Percentiles rank a stretch among this genome's conserved stretches.
Evolutionary conservation across 2,329 filamentous ascomycete genomes (phyloP).

Genomic region (Aspergillus chevalieri): DNA sequence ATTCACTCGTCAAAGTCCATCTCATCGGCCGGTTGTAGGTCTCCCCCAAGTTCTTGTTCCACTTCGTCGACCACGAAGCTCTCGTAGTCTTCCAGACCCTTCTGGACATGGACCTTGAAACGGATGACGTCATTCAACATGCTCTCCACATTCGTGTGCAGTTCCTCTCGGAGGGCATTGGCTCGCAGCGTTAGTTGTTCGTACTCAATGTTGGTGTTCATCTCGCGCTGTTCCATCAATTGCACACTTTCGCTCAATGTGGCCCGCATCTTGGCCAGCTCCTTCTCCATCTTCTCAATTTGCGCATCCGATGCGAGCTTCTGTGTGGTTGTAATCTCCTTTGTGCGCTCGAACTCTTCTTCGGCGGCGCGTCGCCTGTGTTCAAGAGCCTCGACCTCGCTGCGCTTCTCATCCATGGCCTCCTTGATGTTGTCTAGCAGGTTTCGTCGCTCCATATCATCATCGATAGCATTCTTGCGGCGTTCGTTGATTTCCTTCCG

Average conservation of each 20-base stretch:
- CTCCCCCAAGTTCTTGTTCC: conserved; percentile 69
- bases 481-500: conserved; percentile 91
- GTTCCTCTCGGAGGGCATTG: conserved; percentile 80
- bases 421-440: conserved; percentile 91
- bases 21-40: conserved; percentile 37
- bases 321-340: conserved; percentile 79
- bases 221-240: conserved; percentile 87
- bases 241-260: conserved; percentile 80
- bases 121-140: conserved; percentile 97
- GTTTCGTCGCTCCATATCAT: conserved; percentile 91
- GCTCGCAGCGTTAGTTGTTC: conserved; percentile 84
- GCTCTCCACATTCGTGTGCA: conserved; percentile 94
- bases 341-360: conserved; percentile 89
- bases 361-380: conserved; percentile 83
- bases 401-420: conserved; percentile 90
- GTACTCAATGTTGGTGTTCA: conserved; percentile 94
- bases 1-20: conserved; percentile 13
- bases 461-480: conserved; percentile 72
- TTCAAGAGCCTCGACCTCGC: conserved; percentile 84
- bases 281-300: conserved; percentile 98
- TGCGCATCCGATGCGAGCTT: conserved; percentile 85
- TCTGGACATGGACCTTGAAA: conserved; percentile 96
- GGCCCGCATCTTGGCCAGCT: conserved; percentile 85
- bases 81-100: conserved; percentile 88
- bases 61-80: conserved; percentile 88